These are phyloP conservation scores for Rosa hybrid DNA, from an alignment of 331 rosid species.

Conservation along the genomic window DNA sequence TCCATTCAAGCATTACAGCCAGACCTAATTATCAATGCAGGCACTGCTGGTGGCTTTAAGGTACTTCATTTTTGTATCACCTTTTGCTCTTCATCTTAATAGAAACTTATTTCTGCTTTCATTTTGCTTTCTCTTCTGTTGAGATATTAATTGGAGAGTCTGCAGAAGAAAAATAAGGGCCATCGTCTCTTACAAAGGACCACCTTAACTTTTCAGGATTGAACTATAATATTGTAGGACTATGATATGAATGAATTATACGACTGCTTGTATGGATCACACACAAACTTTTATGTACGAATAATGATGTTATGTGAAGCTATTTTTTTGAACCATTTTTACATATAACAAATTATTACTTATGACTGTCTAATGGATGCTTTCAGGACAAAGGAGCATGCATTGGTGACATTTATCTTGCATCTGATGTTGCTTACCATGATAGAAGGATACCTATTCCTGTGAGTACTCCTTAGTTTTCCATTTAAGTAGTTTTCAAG, in stretches of 20 bases:
- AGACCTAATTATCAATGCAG: constrained; percentile 89
- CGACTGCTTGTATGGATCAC: neutral
- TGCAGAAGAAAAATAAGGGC: neutral
- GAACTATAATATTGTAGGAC: neutral
- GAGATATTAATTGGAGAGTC: neutral
- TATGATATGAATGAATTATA: neutral
- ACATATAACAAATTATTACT: neutral
- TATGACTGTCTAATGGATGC: constrained; percentile 25
- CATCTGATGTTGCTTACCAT: constrained; percentile 87
- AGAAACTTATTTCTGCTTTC: neutral
- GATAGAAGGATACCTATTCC: constrained; percentile 99
- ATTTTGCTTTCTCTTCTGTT: neutral
- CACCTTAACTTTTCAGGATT: neutral
- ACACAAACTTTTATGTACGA: neutral
- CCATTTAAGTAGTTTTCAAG: neutral
- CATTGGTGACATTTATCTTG: constrained; percentile 73
- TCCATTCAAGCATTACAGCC: constrained; percentile 80
- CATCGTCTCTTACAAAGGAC: neutral
- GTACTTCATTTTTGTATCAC: constrained; percentile 28
- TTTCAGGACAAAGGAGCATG: constrained; percentile 87
- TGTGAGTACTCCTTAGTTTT: constrained; percentile 50
- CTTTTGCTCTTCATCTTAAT: neutral
- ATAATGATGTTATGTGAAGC: neutral
- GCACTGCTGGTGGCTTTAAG: constrained; percentile 97
- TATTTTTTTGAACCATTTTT: neutral